phyloP scores from a whole-genome alignment of 257 asterid species.

The Gentiana straminea region DNA sequence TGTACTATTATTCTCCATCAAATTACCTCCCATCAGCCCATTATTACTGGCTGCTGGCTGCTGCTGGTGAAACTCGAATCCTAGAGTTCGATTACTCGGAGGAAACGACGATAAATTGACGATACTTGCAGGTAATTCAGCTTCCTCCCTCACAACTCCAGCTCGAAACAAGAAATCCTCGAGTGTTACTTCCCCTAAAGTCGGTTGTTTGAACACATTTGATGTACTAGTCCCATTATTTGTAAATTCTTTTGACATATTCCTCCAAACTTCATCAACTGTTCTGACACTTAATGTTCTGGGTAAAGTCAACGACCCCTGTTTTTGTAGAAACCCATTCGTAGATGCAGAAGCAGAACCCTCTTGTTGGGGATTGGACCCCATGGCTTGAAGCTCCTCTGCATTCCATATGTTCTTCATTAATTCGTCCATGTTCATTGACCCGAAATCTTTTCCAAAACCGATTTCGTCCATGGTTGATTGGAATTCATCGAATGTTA shows the following conservation, averaged over 20 bases:
- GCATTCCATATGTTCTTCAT: constrained; percentile 87
- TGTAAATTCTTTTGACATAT: constrained; percentile 47
- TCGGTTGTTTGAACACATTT: constrained; percentile 49
- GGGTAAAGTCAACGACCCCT: constrained; percentile 79
- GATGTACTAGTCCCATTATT: constrained; percentile 23
- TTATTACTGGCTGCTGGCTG: constrained; percentile 29
- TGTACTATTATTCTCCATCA: constrained; percentile 21
- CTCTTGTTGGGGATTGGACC: constrained; percentile 14
- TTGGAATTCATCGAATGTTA: constrained; percentile 92
- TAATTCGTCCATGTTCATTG: constrained; percentile 99
- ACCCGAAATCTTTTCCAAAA: constrained; percentile 79
- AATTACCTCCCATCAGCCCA: constrained; percentile 29
- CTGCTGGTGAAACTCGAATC: constrained; percentile 23
- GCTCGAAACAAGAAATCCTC: constrained; percentile 84
- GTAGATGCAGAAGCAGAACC: constrained; percentile 16
- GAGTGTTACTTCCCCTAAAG: constrained; percentile 78
- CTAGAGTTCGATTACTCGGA: constrained; percentile 29
- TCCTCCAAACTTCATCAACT: constrained; percentile 96
- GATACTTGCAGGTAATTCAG: constrained; percentile 35
- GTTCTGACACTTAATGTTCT: constrained; percentile 83
- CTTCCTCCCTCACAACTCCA: constrained; percentile 78
- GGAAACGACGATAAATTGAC: constrained; percentile 27
- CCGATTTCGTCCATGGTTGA: constrained; percentile 32
- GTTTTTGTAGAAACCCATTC: constrained; percentile 55
- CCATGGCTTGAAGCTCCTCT: constrained; percentile 69